phyloP scores from a whole-genome alignment of 805 yeast genomes.

The Soucietia sequanensis region DNA sequence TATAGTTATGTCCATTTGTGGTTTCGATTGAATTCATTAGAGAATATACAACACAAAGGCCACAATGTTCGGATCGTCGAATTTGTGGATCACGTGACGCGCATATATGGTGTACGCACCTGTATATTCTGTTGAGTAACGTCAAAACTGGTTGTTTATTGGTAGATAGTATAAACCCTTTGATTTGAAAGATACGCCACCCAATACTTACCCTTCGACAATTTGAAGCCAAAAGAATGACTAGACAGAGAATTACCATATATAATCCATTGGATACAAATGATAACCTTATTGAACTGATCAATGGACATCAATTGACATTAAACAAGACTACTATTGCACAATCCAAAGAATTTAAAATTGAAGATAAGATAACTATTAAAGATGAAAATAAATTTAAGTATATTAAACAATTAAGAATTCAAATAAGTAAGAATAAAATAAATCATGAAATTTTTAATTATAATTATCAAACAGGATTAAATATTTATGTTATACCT shows the following conservation, averaged over 20 bases:
- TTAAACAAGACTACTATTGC: conserved; percentile 5
- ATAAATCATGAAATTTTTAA: conserved; percentile 18
- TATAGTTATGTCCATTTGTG: no score
- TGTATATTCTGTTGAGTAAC: no score
- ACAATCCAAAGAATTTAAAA: conserved; percentile 5
- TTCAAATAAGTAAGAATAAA: conserved; percentile 14
- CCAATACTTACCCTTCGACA: no score
- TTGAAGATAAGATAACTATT: conserved; percentile 14
- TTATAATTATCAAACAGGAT: conserved; percentile 23
- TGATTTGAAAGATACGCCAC: no score
- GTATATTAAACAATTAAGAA: conserved; percentile 18
- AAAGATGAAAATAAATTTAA: conserved; percentile 12
- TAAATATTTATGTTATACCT: conserved; percentile 32
- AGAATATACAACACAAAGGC: no score
- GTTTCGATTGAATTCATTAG: no score
- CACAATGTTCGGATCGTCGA: no score
- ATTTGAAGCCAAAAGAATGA: no score
- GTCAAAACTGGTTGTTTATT: no score
- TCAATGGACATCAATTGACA: conserved; percentile 9
- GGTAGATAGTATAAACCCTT: no score
- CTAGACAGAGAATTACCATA: conserved; percentile 32
- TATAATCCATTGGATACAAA: conserved; percentile 23
- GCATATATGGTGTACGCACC: no score
- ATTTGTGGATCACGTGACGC: no score
- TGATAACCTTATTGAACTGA: conserved; percentile 20